Base-by-base conservation (phyloP, 2,329 filamentous ascomycete genomes). In the Diaporthe sp. region DNA sequence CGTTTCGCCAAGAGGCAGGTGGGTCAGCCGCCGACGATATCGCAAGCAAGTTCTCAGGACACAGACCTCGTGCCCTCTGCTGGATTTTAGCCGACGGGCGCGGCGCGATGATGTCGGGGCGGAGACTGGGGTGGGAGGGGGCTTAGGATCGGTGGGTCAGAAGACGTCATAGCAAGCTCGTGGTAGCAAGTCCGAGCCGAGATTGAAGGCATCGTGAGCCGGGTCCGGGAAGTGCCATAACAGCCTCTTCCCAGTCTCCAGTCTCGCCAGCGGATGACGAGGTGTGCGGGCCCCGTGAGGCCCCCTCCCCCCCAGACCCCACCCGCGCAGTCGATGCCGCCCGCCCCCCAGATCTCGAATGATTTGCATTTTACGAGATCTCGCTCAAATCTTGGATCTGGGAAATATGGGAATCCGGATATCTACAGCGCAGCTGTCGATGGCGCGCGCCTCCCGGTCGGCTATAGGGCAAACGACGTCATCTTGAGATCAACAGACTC, bases 121-220 rank as follows among this genome's bases (percentile, higher is more conserved):
- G 63, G 63, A 51, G 30, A 66, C 5, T 9, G 17, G 15, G 25
- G 37, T n/a, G n/a, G 42, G 3, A 1, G 27, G 42, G 42, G 30
- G 2, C 27, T 30, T 13, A 27, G 30, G 8, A 51, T 37, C 8
- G 13, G 63, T 66, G 63, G 63, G 44, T 35, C 30, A 22, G 12
- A 12, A 66, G 44, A 66, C 63, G 63, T 66, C 63, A 66, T 66
- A n/a, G 13, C 44, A n/a, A 35, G 7, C 22, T 19, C 30, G 13
- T 27, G 61, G 30, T 19, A 51, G 7, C 30, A 37, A 51, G 44
- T 66, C 63, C 63, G 44, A 51, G 7, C 63, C 44, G 63, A 66
- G 10, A 66, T 51, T 66, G 63, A 66, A 32, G 63, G 63, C 22
- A 66, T 66, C 63, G 63, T 66, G 63, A 51, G 42, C 61, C 61